A percentile compares a stretch with the other conserved stretches of the same genome.
phyloP scores from a whole-genome alignment of 192 early-diverging fungal genomes.

The Coemansia sp. region DNA sequence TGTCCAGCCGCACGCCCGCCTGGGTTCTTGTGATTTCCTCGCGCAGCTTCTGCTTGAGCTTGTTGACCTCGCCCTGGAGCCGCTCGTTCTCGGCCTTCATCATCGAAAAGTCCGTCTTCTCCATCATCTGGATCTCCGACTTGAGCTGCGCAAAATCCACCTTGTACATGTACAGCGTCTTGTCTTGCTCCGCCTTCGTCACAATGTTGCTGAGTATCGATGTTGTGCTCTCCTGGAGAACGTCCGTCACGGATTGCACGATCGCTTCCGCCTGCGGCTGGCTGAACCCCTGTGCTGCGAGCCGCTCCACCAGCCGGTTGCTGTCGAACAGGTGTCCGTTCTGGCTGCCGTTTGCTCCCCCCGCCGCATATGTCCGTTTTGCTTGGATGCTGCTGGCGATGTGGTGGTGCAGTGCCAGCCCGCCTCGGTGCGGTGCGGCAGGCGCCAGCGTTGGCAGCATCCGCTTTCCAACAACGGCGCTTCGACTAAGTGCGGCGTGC shows the following conservation, averaged over 20 bases:
- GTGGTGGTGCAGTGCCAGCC: background rate
- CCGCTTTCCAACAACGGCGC: background rate
- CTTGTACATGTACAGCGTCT: slow-evolving; percentile 83
- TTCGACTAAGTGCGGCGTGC: background rate
- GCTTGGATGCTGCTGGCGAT: background rate
- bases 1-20: slow-evolving; percentile 81
- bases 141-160: slow-evolving; percentile 89
- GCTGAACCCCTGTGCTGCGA: slow-evolving; percentile 74
- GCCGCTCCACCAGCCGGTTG: slow-evolving; percentile 69
- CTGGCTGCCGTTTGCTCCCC: background rate
- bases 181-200: slow-evolving; percentile 82
- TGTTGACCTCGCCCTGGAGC: slow-evolving; percentile 79
- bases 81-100: slow-evolving; percentile 83
- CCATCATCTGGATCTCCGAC: slow-evolving; percentile 84
- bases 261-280: slow-evolving; percentile 74
- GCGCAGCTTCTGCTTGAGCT: slow-evolving; percentile 75
- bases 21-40: slow-evolving; percentile 87
- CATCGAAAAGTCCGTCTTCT: slow-evolving; percentile 86
- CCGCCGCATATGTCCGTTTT: background rate
- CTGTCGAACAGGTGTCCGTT: slow-evolving; percentile 76
- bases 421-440: background rate
- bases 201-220: slow-evolving; percentile 61
- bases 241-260: slow-evolving; percentile 70
- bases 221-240: slow-evolving; percentile 61
- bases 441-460: background rate